Evolutionary conservation across 2,329 filamentous ascomycete species (phyloP).

Genomic region (Dactylella cylindrospora): DNA sequence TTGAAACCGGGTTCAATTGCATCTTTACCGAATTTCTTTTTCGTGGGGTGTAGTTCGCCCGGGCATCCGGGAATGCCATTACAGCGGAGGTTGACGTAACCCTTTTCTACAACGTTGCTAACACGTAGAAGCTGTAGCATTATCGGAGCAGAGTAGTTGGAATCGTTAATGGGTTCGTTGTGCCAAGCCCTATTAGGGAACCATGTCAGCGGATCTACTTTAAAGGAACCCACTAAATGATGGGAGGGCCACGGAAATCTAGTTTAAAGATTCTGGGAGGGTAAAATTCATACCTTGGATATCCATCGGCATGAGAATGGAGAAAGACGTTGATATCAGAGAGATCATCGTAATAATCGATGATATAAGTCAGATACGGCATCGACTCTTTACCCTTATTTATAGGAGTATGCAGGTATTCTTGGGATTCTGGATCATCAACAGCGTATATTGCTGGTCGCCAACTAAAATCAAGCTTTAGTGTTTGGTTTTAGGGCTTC

Average conservation of each 20-base stretch:
- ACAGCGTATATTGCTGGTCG: constrained; percentile 58
- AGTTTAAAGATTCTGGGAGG: neutral
- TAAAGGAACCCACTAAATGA: neutral
- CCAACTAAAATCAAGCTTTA: constrained; percentile 28
- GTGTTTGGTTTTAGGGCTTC: no score
- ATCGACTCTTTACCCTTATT: constrained; percentile 67
- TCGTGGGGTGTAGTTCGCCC: constrained; percentile 55
- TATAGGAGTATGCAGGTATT: constrained; percentile 56
- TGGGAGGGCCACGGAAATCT: neutral
- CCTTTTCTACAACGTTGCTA: constrained; percentile 57
- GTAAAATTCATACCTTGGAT: constrained; percentile 24
- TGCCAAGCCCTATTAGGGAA: constrained; percentile 58
- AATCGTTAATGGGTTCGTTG: constrained; percentile 60
- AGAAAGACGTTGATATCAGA: constrained; percentile 64
- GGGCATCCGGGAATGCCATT: constrained; percentile 62
- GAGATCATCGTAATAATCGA: constrained; percentile 63
- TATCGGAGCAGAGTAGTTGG: constrained; percentile 54
- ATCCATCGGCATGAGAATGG: constrained; percentile 58
- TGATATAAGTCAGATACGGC: constrained; percentile 64
- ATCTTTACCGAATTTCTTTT: constrained; percentile 54
- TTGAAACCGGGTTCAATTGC: constrained; percentile 17
- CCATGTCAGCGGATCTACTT: no score
- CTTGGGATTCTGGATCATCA: constrained; percentile 53
- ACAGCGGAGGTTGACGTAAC: constrained; percentile 65
- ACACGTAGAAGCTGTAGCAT: constrained; percentile 59